These are phyloP conservation scores for Colletotrichum acutatum DNA, from an alignment of 2,329 filamentous ascomycete genomes.

Conservation along the genomic window DNA sequence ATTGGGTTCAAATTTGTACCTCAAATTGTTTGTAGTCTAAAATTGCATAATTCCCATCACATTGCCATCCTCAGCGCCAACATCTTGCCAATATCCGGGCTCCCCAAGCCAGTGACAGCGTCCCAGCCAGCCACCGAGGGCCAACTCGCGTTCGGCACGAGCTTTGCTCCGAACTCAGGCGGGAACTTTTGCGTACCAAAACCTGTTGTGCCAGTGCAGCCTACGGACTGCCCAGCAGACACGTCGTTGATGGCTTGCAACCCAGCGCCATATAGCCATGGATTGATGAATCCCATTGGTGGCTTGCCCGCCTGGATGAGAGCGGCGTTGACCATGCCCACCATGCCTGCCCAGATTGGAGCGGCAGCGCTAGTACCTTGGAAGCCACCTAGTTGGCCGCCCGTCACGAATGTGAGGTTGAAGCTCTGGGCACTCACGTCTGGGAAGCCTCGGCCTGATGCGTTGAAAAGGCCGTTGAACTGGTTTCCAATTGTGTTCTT, in stretches of 20 bases:
- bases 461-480: constrained; percentile 60
- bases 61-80: constrained; percentile 22
- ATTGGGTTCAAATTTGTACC: not conserved
- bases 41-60: not conserved
- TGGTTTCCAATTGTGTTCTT: constrained; percentile 51
- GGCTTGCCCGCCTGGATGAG: constrained; percentile 63
- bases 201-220: constrained; percentile 44
- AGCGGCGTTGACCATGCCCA: constrained; percentile 73
- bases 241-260: constrained; percentile 49
- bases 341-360: constrained; percentile 70
- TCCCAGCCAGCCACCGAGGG: constrained; percentile 48
- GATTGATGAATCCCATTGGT: constrained; percentile 70
- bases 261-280: constrained; percentile 63
- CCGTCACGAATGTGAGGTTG: constrained; percentile 40
- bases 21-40: not conserved
- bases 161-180: constrained; percentile 40
- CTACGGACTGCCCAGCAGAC: constrained; percentile 44
- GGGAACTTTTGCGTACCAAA: constrained; percentile 21
- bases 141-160: constrained; percentile 43
- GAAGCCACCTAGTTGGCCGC: constrained; percentile 36
- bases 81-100: constrained; percentile 54
- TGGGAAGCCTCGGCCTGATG: constrained; percentile 66
- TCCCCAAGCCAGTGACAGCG: constrained; percentile 55
- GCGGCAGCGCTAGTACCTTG: constrained; percentile 60
- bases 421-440: constrained; percentile 63